Evolutionary conservation across 1,284 basidiomycete species (phyloP).

Genomic region (Apiotrichum sp.): DNA sequence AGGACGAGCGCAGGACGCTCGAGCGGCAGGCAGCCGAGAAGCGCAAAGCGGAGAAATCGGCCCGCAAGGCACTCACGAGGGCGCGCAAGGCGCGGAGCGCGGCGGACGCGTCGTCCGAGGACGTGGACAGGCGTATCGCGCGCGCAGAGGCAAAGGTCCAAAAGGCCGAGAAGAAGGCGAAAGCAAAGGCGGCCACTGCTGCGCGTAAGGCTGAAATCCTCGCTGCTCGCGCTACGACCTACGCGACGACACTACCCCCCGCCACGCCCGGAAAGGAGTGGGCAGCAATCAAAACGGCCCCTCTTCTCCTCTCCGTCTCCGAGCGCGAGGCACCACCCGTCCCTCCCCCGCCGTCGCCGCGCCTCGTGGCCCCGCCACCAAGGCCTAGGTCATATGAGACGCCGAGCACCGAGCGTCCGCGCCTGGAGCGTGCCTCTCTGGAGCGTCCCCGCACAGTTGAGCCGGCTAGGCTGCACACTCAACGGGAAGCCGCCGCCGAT

Average conservation of each 20-base stretch:
- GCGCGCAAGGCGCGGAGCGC: constrained; percentile 1
- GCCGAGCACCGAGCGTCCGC: too few relatives aligned
- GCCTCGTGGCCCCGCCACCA: too few relatives aligned
- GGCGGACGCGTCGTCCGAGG: not conserved
- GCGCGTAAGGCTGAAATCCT: not conserved
- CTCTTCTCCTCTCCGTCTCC: too few relatives aligned
- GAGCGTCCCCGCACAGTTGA: too few relatives aligned
- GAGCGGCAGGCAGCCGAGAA: not conserved
- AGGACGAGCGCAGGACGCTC: not conserved
- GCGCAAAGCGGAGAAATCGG: not conserved
- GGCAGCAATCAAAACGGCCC: too few relatives aligned
- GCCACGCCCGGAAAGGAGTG: too few relatives aligned
- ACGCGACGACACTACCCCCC: not conserved
- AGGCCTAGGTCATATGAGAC: too few relatives aligned
- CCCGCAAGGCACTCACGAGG: not conserved
- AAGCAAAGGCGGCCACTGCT: not conserved
- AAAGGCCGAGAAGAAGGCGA: constrained; percentile 1
- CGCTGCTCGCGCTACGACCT: not conserved
- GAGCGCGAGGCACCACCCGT: not conserved
- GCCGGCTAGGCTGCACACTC: too few relatives aligned
- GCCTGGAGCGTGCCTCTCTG: too few relatives aligned
- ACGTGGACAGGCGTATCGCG: not conserved
- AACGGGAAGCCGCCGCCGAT: too few relatives aligned
- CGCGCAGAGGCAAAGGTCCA: constrained; percentile 1
- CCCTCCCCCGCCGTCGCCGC: not conserved